These are phyloP conservation scores for Immersiporthe knoxdaviesiana DNA, from an alignment of 2,329 filamentous ascomycete species.

Conservation along the genomic window DNA sequence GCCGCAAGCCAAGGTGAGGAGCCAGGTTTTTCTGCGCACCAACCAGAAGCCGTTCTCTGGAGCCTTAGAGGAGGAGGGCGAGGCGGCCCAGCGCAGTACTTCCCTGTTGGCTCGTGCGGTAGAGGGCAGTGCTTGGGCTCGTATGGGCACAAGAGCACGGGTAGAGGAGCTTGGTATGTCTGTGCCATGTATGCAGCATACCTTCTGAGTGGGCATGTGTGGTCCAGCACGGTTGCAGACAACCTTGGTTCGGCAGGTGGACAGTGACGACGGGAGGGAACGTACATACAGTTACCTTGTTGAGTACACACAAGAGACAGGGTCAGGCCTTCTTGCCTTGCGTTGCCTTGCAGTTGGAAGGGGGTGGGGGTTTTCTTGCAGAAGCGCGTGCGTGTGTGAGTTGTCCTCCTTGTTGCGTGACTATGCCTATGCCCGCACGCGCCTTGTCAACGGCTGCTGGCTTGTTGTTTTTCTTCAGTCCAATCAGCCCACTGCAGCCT, in stretches of 20 bases:
- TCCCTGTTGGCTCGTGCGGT: background rate
- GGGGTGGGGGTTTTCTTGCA: constrained; percentile 5
- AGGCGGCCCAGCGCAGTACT: background rate
- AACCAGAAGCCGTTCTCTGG: constrained; percentile 17
- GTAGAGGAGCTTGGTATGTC: background rate
- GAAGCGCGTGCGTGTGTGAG: constrained; percentile 33
- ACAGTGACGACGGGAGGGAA: constrained; percentile 5
- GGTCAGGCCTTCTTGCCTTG: constrained; percentile 19
- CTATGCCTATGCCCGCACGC: background rate
- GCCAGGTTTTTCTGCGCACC: constrained; percentile 20
- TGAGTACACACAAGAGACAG: constrained; percentile 4
- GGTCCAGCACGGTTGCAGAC: background rate
- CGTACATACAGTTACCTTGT: background rate
- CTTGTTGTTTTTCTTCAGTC: background rate
- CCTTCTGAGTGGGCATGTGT: constrained; percentile 13
- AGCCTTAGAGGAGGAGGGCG: background rate
- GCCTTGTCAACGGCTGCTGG: background rate
- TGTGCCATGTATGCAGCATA: too few relatives aligned
- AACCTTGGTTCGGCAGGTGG: background rate
- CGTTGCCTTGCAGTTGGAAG: constrained; percentile 15
- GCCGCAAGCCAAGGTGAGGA: constrained; percentile 10
- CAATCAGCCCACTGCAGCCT: constrained; percentile 10
- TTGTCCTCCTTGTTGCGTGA: constrained; percentile 30
- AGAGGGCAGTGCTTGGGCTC: background rate
- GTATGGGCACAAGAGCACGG: background rate